These are phyloP conservation scores for Yamadazyma oceani DNA, from an alignment of 1,139 yeast species.

Conservation along the genomic window DNA sequence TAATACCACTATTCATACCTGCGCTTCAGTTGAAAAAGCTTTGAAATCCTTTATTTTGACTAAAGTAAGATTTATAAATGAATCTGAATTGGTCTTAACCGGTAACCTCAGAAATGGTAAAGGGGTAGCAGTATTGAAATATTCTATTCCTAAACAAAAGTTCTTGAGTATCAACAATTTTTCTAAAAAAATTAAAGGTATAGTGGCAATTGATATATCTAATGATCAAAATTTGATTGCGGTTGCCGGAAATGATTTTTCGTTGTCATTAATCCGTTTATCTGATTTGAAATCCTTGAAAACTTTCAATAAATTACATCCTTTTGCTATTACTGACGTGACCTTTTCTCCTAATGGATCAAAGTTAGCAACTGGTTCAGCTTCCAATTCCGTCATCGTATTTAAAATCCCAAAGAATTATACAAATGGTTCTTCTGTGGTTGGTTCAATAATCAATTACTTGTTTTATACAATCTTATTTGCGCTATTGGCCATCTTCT, in stretches of 20 bases:
- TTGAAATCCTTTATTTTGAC: conserved; percentile 44
- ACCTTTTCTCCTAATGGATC: conserved; percentile 70
- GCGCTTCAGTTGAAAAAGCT: conserved; percentile 22
- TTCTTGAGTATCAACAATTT: conserved; percentile 44
- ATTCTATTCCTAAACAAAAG: conserved; percentile 42
- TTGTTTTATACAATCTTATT: conserved; percentile 47
- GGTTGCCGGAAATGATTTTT: conserved; percentile 73
- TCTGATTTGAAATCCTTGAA: conserved; percentile 52
- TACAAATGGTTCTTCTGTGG: conserved; percentile 43
- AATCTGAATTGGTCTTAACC: conserved; percentile 53
- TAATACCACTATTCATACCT: conserved; percentile 26
- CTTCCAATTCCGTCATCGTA: conserved; percentile 73
- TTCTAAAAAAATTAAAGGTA: conserved; percentile 57
- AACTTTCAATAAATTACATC: conserved; percentile 62
- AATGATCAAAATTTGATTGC: conserved; percentile 53
- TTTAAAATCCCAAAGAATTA: conserved; percentile 57
- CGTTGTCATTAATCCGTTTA: conserved; percentile 56
- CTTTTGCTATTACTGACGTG: conserved; percentile 77
- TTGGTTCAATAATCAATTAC: conserved; percentile 41
- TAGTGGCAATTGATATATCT: conserved; percentile 67
- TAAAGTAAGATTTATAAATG: conserved; percentile 59
- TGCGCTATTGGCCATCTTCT: conserved; percentile 44
- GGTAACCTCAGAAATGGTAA: conserved; percentile 48
- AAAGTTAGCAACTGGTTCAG: conserved; percentile 73
- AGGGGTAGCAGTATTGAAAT: conserved; percentile 42